These are phyloP conservation scores for Yamadazyma nakazawae DNA, from an alignment of 805 yeast genomes.

Conservation along the genomic window DNA sequence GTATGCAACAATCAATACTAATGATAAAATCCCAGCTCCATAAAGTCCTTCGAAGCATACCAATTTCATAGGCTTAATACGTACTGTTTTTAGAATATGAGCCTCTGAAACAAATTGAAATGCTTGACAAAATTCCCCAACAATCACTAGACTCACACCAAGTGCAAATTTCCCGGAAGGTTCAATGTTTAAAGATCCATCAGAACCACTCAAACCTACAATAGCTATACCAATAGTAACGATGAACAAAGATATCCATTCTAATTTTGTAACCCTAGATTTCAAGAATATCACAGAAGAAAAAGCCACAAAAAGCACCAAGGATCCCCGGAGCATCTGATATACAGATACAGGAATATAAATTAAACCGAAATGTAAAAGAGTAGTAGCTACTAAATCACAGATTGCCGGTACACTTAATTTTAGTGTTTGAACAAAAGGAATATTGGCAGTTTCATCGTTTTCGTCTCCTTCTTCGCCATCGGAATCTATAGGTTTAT, in stretches of 20 bases:
- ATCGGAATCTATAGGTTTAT: conserved; percentile 8
- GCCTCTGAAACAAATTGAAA: conserved; percentile 79
- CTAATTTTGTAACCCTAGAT: conserved; percentile 52
- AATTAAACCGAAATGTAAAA: conserved; percentile 70
- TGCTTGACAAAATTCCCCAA: conserved; percentile 69
- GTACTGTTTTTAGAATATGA: conserved; percentile 51
- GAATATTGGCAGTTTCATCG: conserved; percentile 4
- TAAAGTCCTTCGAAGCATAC: conserved; percentile 76
- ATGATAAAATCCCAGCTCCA: conserved; percentile 49
- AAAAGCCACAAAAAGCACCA: conserved; percentile 72
- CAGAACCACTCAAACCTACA: conserved; percentile 67
- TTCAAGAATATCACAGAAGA: conserved; percentile 62
- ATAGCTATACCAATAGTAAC: conserved; percentile 67
- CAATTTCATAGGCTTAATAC: conserved; percentile 57
- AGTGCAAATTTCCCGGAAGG: conserved; percentile 32
- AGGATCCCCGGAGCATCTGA: conserved; percentile 82
- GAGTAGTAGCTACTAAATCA: conserved; percentile 70
- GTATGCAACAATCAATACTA: conserved; percentile 45
- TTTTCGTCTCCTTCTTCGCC: conserved; percentile 4
- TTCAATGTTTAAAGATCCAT: conserved; percentile 12
- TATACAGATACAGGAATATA: conserved; percentile 76
- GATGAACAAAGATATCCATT: conserved; percentile 65
- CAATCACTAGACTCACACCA: conserved; percentile 57
- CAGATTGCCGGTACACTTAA: conserved; percentile 63
- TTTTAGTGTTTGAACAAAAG: conserved; percentile 18